A percentile compares a stretch with the other conserved stretches of the same genome.
Evolutionary conservation across 306 rosid genomes (phyloP).

Genomic region (Inga laurina): DNA sequence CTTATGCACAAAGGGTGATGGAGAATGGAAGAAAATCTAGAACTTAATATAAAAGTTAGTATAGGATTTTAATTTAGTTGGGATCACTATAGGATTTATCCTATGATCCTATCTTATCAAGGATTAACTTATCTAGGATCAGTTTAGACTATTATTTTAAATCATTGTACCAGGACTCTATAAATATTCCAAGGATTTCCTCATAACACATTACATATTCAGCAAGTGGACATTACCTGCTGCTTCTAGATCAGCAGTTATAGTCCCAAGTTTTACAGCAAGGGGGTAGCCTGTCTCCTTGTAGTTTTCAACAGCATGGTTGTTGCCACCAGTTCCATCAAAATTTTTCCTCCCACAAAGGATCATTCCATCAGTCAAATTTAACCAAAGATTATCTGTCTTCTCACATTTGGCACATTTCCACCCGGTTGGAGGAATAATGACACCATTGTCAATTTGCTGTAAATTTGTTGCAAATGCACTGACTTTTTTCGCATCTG

Average conservation of each 20-base stretch:
- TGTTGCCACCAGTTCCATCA: slow-evolving; percentile 97
- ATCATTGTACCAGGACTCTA: not conserved
- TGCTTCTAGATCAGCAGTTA: slow-evolving; percentile 93
- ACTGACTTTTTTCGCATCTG: slow-evolving; percentile 70
- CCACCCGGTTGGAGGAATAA: slow-evolving; percentile 91
- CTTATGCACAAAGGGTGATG: not conserved
- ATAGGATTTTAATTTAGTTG: not conserved
- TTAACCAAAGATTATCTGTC: slow-evolving; percentile 91
- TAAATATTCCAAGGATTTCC: not conserved
- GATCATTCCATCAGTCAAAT: slow-evolving; percentile 85
- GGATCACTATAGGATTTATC: not conserved
- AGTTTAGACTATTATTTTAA: not conserved
- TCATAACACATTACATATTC: not conserved
- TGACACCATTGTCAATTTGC: slow-evolving; percentile 79
- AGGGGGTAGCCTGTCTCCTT: slow-evolving; percentile 82
- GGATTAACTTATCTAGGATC: not conserved
- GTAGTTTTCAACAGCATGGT: slow-evolving; percentile 89
- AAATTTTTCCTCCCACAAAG: slow-evolving; percentile 94
- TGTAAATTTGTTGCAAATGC: slow-evolving; percentile 67
- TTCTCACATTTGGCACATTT: slow-evolving; percentile 88
- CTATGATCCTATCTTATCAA: not conserved
- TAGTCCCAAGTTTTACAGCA: slow-evolving; percentile 96
- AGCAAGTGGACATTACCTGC: slow-evolving; percentile 69
- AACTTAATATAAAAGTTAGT: not conserved
- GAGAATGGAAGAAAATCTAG: not conserved